Evolutionary conservation across 768 basidiomycete genomes (phyloP).

Genomic region (Lactifluus volemus): DNA sequence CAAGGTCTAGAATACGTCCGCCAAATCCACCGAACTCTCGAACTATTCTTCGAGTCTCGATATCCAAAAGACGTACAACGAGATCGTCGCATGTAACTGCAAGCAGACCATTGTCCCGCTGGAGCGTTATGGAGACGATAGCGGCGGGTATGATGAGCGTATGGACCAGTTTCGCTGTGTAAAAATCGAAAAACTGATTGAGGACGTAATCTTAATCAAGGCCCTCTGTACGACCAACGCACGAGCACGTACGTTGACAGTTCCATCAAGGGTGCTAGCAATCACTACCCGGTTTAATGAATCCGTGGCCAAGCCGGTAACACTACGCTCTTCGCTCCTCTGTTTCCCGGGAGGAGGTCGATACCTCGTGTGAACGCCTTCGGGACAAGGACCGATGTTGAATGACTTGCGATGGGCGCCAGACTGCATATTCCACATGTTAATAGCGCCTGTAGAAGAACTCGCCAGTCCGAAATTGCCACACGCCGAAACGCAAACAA

Average conservation of each 20-base stretch:
- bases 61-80: conserved; percentile 77
- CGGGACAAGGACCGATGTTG: conserved; percentile 53
- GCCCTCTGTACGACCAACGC: not conserved
- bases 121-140: conserved; percentile 61
- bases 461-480: conserved; percentile 92
- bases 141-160: conserved; percentile 60
- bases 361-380: conserved; percentile 35
- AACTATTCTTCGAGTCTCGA: conserved; percentile 82
- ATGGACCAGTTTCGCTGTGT: conserved; percentile 65
- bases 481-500: conserved; percentile 86
- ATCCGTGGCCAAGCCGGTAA: conserved; percentile 83
- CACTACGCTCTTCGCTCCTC: conserved; percentile 40
- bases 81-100: conserved; percentile 83
- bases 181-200: conserved; percentile 93
- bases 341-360: conserved; percentile 32
- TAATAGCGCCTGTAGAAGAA: conserved; percentile 68
- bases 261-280: conserved; percentile 83
- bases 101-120: conserved; percentile 79
- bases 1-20: conserved; percentile 83
- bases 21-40: conserved; percentile 82
- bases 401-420: conserved; percentile 79
- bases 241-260: conserved; percentile 59
- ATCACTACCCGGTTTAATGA: conserved; percentile 74
- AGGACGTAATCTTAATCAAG: not conserved
- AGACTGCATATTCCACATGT: conserved; percentile 97